Evolutionary conservation across 331 rosid genomes (phyloP), one percentile per base, ranked within the genome.

Genomic region (Quercus lobata): DNA sequence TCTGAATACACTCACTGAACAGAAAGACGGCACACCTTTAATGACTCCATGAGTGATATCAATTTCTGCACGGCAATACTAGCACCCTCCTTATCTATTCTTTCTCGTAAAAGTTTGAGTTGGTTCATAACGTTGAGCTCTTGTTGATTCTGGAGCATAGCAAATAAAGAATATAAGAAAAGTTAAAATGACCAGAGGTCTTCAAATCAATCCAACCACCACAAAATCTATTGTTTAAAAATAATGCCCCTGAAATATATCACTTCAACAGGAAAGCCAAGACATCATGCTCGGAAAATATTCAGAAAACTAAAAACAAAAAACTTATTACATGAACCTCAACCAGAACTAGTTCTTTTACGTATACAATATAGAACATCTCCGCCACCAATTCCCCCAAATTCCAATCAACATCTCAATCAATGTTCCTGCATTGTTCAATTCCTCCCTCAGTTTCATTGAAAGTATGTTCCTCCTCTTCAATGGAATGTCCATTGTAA

Each of bases 321-420:
- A 68, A 71, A 69, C 75, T 57, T 25, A 32, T 61, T 21, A 53
- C 37, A 70, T 30, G 58, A 29, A 56, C 69, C 19, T 61, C 68
- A 61, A 61, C 35, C 18, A 61, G 61, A 53, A 57, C 29, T 41
- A 11, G 3, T 10, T 55, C 44, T 41, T 61, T 56, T 5, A 75
- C 18, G 24, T 60, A 14, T 21, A 75, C 61, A 68, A 85, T 71
- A 29, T 30, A 17, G 69, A 41, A 35, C 72, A 79, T 80, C 77
- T 82, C 86, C 83, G 88, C 57, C 18, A 90, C 94, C 90, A 89
- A 78, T 70, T 87, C 87, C 82, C 83, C 90, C 84, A 82, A 58
- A 74, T 83, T 46, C 73, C 83, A 44, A 74, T 74, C 76, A 80
- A 76, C 5, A 55, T 29, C 37, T 60, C 73, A 9, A 30, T 77